These are phyloP conservation scores for Emericellopsis terricola DNA, from an alignment of 495 filamentous ascomycete genomes.

Conservation along the genomic window DNA sequence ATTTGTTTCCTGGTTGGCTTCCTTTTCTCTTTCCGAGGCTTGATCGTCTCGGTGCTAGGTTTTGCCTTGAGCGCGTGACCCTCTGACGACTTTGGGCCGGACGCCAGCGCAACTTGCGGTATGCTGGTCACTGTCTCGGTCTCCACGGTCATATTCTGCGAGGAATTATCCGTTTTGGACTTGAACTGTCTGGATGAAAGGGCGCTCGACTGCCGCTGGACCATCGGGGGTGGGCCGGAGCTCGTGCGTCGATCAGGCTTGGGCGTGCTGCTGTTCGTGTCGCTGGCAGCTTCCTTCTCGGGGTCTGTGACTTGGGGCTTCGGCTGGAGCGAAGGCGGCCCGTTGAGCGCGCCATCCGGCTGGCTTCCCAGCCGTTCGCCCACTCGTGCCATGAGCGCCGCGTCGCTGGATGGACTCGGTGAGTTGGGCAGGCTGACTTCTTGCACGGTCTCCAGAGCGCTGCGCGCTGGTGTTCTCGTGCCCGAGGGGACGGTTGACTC, in stretches of 20 bases:
- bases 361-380: slow-evolving; percentile 19
- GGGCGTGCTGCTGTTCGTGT: slow-evolving; percentile 20
- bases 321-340: background rate
- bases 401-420: slow-evolving; percentile 27
- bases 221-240: slow-evolving; percentile 19
- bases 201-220: slow-evolving; percentile 22
- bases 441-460: slow-evolving; percentile 77
- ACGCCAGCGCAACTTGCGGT: slow-evolving; percentile 66
- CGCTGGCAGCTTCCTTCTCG: slow-evolving; percentile 19
- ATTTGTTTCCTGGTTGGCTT: slow-evolving; percentile 55
- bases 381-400: slow-evolving; percentile 22
- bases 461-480: slow-evolving; percentile 48
- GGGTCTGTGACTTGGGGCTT: slow-evolving; percentile 37
- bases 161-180: slow-evolving; percentile 54
- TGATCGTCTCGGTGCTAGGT: slow-evolving; percentile 81
- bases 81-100: slow-evolving; percentile 43
- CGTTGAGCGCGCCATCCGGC: background rate
- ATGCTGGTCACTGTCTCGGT: slow-evolving; percentile 91
- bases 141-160: slow-evolving; percentile 92
- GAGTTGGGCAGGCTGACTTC: slow-evolving; percentile 73
- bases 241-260: slow-evolving; percentile 13
- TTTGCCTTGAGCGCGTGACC: slow-evolving; percentile 68
- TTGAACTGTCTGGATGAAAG: slow-evolving; percentile 23
- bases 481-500: slow-evolving; percentile 32
- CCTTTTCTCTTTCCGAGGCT: slow-evolving; percentile 86